Evolutionary conservation across 2,329 filamentous ascomycete species (phyloP), one percentile per base, ranked within the genome.

Genomic region (Emergomyces africanus): DNA sequence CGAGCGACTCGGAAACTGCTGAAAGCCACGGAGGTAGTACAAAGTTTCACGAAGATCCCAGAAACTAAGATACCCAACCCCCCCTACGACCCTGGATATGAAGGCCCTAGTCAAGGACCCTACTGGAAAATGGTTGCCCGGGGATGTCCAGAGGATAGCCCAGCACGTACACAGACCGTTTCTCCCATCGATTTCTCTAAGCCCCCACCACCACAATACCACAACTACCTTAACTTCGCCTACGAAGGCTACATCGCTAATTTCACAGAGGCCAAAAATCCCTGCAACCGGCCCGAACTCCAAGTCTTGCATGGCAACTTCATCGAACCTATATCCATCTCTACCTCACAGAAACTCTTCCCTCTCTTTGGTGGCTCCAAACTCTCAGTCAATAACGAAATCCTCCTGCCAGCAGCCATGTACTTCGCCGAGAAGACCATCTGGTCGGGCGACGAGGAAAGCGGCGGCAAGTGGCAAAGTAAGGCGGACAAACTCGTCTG

Each of bases 361-460:
- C 78, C 79, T 8, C 65, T 80, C 1, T 80, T 81, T 50, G 75
- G 78, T 2, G 77, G 76, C 12, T 78, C 75, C 14, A 81, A 81
- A 60, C 66, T 81, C 0, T 67, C 74, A 1, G 71, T 77, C 66
- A 80, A 78, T 68, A 80, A 79, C 61, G 78, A 80, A 58, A 79
- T 81, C 54, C 68, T 80, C 6, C 69, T 80, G 4, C 79, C 78
- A 0, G 71, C 78, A 0, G 72, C 78, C 8, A 77, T 78, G 70
- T 79, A 80, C 68, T 79, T 77, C 72, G 74, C 72, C 3, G 66
- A 74, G 9, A 70, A 76, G 41, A 70, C 71, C 4, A 69, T 72
- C 39, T 80, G 78, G 62, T 72, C 72, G 1, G 74, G 72, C 5
- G 72, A 72, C 3, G 67, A 74, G 1, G 59, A 67, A 1, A 70